Conservation (phyloP, 2,329 filamentous ascomycete species). For the Apiospora marii region DNA sequence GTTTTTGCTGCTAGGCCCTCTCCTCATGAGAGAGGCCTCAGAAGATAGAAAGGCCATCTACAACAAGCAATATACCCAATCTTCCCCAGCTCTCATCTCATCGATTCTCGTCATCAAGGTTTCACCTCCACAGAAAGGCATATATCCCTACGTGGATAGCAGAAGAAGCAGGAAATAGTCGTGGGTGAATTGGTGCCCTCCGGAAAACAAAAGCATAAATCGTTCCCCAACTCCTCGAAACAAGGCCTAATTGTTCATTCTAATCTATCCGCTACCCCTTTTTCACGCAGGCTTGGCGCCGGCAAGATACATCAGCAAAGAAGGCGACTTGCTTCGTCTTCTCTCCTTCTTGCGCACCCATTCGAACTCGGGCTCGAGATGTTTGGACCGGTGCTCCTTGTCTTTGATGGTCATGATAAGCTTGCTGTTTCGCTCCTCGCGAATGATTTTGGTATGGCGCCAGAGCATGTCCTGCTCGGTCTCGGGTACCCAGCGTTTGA, state of each 20-base stretch:
- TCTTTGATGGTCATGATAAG: conserved; percentile 57
- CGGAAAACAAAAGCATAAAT: neutral
- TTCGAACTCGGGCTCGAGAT: conserved; percentile 57
- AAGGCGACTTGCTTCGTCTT: conserved; percentile 63
- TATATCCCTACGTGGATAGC: conserved; percentile 30
- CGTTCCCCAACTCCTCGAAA: conserved; percentile 14
- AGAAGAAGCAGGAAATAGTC: conserved; percentile 17
- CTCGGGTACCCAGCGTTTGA: conserved; percentile 77
- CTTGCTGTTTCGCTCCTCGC: conserved; percentile 59
- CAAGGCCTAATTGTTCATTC: neutral
- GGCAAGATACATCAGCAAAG: conserved; percentile 64
- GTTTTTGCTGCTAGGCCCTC: conserved; percentile 21
- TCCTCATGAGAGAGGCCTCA: neutral
- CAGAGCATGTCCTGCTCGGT: conserved; percentile 76
- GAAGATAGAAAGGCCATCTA: neutral
- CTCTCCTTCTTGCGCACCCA: conserved; percentile 67
- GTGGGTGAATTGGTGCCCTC: neutral
- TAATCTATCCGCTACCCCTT: neutral
- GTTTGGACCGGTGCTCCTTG: conserved; percentile 42
- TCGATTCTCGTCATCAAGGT: neutral
- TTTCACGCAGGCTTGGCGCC: conserved; percentile 54
- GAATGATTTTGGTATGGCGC: conserved; percentile 71
- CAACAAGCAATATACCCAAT: conserved; percentile 7
- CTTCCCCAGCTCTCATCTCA: neutral
- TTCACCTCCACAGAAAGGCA: conserved; percentile 22